Evolutionary conservation across 2,329 filamentous ascomycete genomes (phyloP).

Genomic region (Cladosporium sp.): DNA sequence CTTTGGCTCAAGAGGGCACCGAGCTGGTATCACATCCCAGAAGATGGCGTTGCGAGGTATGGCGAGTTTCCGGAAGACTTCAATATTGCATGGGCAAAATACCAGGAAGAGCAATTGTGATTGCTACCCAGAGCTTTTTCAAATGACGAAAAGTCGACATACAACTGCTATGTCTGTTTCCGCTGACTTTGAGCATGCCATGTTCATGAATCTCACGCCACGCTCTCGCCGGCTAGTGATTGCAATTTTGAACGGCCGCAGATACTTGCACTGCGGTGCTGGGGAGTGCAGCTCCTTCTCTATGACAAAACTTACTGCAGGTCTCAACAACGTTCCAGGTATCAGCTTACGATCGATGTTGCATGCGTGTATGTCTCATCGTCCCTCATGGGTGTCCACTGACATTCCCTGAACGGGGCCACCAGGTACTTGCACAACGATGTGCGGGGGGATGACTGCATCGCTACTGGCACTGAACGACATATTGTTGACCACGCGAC

Average conservation of each 20-base stretch:
- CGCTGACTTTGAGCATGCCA: too few relatives aligned
- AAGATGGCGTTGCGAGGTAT: slow-evolving; percentile 15
- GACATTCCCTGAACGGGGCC: too few relatives aligned
- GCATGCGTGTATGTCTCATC: too few relatives aligned
- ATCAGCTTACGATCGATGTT: neutral
- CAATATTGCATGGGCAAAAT: neutral
- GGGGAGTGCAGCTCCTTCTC: neutral
- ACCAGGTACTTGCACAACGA: neutral
- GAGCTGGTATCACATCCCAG: slow-evolving; percentile 17
- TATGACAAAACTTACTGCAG: neutral
- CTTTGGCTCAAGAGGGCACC: slow-evolving; percentile 16
- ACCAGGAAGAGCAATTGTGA: neutral
- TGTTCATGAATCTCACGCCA: too few relatives aligned
- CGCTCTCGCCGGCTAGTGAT: too few relatives aligned
- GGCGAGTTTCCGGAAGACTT: slow-evolving; percentile 18
- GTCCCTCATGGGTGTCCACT: too few relatives aligned
- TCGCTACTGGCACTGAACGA: too few relatives aligned
- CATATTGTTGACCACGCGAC: neutral
- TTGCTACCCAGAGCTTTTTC: too few relatives aligned
- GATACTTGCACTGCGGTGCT: too few relatives aligned
- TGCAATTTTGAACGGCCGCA: too few relatives aligned
- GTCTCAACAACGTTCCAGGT: neutral
- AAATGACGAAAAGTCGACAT: too few relatives aligned
- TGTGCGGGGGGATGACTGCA: neutral
- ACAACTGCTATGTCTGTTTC: too few relatives aligned